Evolutionary conservation across 768 basidiomycete species (phyloP).

Genomic region (Tephrocybe rancida): DNA sequence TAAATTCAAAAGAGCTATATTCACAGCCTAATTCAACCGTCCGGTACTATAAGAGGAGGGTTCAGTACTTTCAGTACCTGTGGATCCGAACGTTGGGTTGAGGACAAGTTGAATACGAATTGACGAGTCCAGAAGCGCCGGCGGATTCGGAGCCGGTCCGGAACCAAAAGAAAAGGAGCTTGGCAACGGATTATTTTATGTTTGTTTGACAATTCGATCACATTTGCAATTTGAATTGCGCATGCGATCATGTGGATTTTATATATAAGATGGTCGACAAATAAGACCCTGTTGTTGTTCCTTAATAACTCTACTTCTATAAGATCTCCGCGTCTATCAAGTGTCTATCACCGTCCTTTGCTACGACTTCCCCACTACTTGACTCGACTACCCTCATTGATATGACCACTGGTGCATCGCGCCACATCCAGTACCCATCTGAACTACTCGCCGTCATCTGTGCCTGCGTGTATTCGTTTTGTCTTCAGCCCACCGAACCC

Average conservation of each 20-base stretch:
- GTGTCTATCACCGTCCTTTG: neutral
- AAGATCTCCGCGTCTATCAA: conserved; percentile 4
- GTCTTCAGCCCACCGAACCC: conserved; percentile 52
- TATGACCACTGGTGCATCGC: conserved; percentile 32
- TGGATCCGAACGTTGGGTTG: too few relatives aligned
- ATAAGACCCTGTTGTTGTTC: neutral
- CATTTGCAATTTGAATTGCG: conserved; percentile 14
- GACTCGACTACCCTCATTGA: neutral
- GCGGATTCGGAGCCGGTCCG: too few relatives aligned
- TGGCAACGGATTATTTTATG: conserved; percentile 10
- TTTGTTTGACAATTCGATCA: conserved; percentile 5
- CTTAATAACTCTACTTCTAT: neutral
- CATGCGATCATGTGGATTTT: conserved; percentile 2
- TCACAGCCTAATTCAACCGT: too few relatives aligned
- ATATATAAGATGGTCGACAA: conserved; percentile 13
- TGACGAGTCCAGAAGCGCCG: too few relatives aligned
- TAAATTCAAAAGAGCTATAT: too few relatives aligned
- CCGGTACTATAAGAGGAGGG: too few relatives aligned
- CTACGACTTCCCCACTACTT: neutral
- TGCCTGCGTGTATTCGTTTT: conserved; percentile 66
- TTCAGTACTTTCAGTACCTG: too few relatives aligned
- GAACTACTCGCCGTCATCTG: conserved; percentile 78
- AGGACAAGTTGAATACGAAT: too few relatives aligned
- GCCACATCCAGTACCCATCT: conserved; percentile 54
- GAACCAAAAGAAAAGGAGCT: conserved; percentile 5